Evolutionary conservation across 1,139 yeast genomes (phyloP).

Genomic region (Zygoascus hellenicus): DNA sequence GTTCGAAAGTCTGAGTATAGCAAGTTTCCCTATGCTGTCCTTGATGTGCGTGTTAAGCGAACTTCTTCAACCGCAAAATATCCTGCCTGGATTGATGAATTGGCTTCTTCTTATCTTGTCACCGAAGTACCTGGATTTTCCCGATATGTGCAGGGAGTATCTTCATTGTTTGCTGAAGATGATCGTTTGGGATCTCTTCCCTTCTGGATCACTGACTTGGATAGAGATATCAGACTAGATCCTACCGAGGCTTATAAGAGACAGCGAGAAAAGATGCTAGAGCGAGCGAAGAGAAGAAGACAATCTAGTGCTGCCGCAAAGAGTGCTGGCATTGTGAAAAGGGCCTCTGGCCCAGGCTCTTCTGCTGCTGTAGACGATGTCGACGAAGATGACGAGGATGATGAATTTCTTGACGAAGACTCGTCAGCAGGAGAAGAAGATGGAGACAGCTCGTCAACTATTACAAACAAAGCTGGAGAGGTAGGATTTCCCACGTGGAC

Average conservation of each 20-base stretch:
- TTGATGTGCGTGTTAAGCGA: slow-evolving; percentile 68
- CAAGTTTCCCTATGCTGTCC: slow-evolving; percentile 84
- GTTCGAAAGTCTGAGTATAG: slow-evolving; percentile 81
- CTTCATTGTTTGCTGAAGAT: slow-evolving; percentile 80
- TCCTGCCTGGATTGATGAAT: slow-evolving; percentile 75
- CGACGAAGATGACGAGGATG: slow-evolving; percentile 15
- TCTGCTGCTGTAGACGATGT: slow-evolving; percentile 8
- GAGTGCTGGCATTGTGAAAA: slow-evolving; percentile 8
- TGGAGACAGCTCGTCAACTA: slow-evolving; percentile 8
- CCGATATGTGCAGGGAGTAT: slow-evolving; percentile 85
- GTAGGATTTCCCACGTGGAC: slow-evolving; percentile 19
- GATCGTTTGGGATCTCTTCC: slow-evolving; percentile 88
- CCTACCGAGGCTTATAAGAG: slow-evolving; percentile 65
- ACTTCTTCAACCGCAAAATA: slow-evolving; percentile 11
- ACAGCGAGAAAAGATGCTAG: slow-evolving; percentile 33
- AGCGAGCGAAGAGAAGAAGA: slow-evolving; percentile 12
- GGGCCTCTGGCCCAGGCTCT: slow-evolving; percentile 6
- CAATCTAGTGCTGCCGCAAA: slow-evolving; percentile 8
- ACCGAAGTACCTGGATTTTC: slow-evolving; percentile 90
- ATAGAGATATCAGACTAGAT: slow-evolving; percentile 67
- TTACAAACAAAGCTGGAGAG: slow-evolving; percentile 8
- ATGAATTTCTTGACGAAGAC: slow-evolving; percentile 21
- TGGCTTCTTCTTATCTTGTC: slow-evolving; percentile 75
- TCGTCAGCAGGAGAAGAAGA: slow-evolving; percentile 26
- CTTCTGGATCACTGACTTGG: slow-evolving; percentile 91